Base-by-base conservation (phyloP, 2,329 filamentous ascomycete species). In the Fusarium sp. region DNA sequence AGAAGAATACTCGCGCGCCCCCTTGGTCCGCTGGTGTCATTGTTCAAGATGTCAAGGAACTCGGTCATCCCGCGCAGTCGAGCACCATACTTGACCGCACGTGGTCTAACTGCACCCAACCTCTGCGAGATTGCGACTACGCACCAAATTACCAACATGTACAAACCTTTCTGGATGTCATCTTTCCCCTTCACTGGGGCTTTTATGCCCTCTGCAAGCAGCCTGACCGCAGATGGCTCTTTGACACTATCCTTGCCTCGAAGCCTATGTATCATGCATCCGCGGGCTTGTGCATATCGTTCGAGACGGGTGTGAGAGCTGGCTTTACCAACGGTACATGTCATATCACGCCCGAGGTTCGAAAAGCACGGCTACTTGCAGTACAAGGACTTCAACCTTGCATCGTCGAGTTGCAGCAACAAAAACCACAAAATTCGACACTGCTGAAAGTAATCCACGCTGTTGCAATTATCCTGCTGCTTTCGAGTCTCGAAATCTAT, bases 201-300 rank as follows among this genome's bases (percentile, higher is more conserved):
- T 68, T 68, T 7, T 68, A 58, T n/a, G 45, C 37, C 9, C 64
- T 66, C 45, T 30, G 27, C 47, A 25, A 33, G 8, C 60, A 59
- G 33, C 32, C 59, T 40, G 52, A 52, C 10, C 65, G 65, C 50
- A 59, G 20, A 58, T 68, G 65, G 65, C 59, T 68, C 22, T 68
- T 68, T 58, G 60, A 68, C 38, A 64, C 52, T 11, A 68, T 68
- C 22, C 14, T 68, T 25, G 52, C 65, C 60, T 68, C 60, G 2
- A 52, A 68, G 12, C 65, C 65, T 25, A 64, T 68, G 65, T 68
- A 68, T 35, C 60, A 68, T 64, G 65, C 50, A 8, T 27, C 65
- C 1, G 20, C 15, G 25, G 65, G 60, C 25, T 17, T 68, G 17
- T 59, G 65, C 52, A 68, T 64, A 52, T 37, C 65, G 17, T 68